phyloP scores from a whole-genome alignment of 2,329 filamentous ascomycete genomes.

The Sphaerostilbella broomeana region DNA sequence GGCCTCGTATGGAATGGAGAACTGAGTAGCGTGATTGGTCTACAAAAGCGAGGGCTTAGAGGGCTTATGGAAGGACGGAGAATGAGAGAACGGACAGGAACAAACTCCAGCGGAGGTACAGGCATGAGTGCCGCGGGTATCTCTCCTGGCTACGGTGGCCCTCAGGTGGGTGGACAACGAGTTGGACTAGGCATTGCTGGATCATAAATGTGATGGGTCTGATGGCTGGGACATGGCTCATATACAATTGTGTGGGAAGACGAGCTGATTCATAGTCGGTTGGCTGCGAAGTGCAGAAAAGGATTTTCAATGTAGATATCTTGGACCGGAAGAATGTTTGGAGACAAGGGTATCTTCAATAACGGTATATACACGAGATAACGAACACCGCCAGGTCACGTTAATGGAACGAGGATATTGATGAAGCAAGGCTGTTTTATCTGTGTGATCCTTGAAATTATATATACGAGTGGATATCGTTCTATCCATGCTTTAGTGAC shows the following conservation, averaged over 20 bases:
- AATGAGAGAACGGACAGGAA: slow-evolving; percentile 65
- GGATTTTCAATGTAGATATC: slow-evolving; percentile 12
- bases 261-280: too few relatives aligned
- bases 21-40: slow-evolving; percentile 81
- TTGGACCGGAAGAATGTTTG: slow-evolving; percentile 3
- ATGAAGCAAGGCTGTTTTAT: too few relatives aligned
- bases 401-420: too few relatives aligned
- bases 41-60: slow-evolving; percentile 87
- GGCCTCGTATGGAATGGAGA: slow-evolving; percentile 67
- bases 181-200: slow-evolving; percentile 50
- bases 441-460: too few relatives aligned
- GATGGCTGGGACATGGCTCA: too few relatives aligned
- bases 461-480: too few relatives aligned
- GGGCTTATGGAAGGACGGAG: slow-evolving; percentile 92
- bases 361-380: slow-evolving; percentile 9
- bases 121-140: slow-evolving; percentile 18
- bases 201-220: slow-evolving; percentile 32
- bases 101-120: slow-evolving; percentile 24
- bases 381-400: too few relatives aligned
- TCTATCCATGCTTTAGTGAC: too few relatives aligned
- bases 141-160: slow-evolving; percentile 6
- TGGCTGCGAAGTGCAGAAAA: too few relatives aligned
- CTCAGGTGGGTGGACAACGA: slow-evolving; percentile 28
- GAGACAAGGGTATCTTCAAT: slow-evolving; percentile 9
- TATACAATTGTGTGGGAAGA: too few relatives aligned